These are phyloP conservation scores for Podospora didyma DNA, from an alignment of 495 filamentous ascomycete genomes.

Conservation along the genomic window DNA sequence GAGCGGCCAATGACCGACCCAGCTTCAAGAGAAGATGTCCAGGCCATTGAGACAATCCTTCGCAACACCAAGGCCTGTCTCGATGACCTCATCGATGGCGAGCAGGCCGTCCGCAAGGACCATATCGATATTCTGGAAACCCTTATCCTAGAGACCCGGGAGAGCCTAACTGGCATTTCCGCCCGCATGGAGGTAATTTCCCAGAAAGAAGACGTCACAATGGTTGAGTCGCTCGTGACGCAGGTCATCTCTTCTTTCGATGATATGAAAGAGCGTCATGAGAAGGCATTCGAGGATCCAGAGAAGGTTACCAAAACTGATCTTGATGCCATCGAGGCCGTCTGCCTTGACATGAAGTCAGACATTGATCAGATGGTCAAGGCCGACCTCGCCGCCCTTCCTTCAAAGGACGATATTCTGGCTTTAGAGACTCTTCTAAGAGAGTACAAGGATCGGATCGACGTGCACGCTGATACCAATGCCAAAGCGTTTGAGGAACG, in stretches of 20 bases:
- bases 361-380: conserved; percentile 67
- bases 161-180: conserved; percentile 57
- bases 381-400: conserved; percentile 60
- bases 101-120: conserved; percentile 61
- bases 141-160: conserved; percentile 65
- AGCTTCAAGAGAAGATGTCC: conserved; percentile 69
- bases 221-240: conserved; percentile 70
- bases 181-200: conserved; percentile 59
- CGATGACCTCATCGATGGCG: conserved; percentile 69
- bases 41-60: conserved; percentile 84
- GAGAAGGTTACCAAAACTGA: conserved; percentile 74
- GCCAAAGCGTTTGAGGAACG: conserved; percentile 77
- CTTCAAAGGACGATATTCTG: conserved; percentile 57
- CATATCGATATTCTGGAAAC: conserved; percentile 71
- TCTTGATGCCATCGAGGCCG: conserved; percentile 69
- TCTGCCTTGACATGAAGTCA: conserved; percentile 75
- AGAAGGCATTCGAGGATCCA: conserved; percentile 57
- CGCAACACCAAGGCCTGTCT: conserved; percentile 78
- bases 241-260: conserved; percentile 70
- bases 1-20: conserved; percentile 31
- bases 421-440: conserved; percentile 54
- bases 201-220: conserved; percentile 70
- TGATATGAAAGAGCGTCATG: conserved; percentile 65
- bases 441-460: conserved; percentile 66
- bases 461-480: conserved; percentile 66